phyloP scores from a whole-genome alignment of 2,329 filamentous ascomycete genomes.

The Pseudogymnoascus sp. region DNA sequence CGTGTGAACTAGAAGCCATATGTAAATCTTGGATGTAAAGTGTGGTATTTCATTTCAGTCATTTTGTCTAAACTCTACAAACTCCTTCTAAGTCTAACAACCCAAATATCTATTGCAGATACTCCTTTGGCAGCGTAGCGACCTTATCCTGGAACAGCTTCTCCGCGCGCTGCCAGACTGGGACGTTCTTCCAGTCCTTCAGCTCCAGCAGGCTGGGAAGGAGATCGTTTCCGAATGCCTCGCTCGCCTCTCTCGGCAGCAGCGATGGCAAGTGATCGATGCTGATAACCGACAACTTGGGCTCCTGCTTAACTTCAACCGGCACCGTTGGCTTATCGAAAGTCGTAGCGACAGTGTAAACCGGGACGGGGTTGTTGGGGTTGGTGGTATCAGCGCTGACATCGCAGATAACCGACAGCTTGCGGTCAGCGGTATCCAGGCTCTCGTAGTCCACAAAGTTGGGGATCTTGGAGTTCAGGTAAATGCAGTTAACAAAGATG shows the following conservation, averaged over 20 bases:
- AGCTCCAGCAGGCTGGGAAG: constrained; percentile 70
- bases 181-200: constrained; percentile 62
- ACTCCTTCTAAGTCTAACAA: not conserved
- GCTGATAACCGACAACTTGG: constrained; percentile 67
- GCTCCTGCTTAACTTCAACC: constrained; percentile 50
- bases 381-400: constrained; percentile 69
- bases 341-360: constrained; percentile 78
- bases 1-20: too few relatives aligned
- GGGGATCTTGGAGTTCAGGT: constrained; percentile 69
- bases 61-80: constrained; percentile 4
- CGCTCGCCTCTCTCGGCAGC: constrained; percentile 76
- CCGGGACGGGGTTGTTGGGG: constrained; percentile 59
- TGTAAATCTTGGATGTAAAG: not conserved
- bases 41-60: not conserved
- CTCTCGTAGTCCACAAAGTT: constrained; percentile 69
- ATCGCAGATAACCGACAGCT: constrained; percentile 72
- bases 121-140: constrained; percentile 50
- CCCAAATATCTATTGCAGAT: not conserved
- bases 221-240: constrained; percentile 73
- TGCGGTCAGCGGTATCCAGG: constrained; percentile 59
- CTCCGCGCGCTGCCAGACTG: constrained; percentile 80
- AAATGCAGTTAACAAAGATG: constrained; percentile 85
- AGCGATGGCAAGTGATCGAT: constrained; percentile 81
- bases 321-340: constrained; percentile 82
- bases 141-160: constrained; percentile 81